A percentile compares a stretch with the other conserved stretches of the same genome.
Evolutionary conservation across 139 green algal species (phyloP).

Genomic region (Micromonas pusilla): DNA sequence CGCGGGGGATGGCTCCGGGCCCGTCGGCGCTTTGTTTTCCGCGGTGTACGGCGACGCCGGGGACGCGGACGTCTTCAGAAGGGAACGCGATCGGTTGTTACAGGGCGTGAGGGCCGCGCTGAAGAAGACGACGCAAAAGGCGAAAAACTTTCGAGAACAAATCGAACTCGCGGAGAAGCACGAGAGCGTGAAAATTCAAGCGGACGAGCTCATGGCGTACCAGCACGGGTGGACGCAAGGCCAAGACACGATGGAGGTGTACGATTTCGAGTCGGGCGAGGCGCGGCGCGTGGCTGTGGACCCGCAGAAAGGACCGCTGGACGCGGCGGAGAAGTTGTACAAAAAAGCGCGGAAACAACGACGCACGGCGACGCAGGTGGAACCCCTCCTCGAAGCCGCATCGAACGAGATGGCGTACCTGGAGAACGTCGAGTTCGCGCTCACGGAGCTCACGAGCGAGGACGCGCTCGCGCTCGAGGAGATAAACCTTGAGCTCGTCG

Average conservation of each 20-base stretch:
- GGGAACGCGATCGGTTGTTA: background rate
- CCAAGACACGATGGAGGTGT: background rate
- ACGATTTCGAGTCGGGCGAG: slow-evolving; percentile 23
- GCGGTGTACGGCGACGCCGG: background rate
- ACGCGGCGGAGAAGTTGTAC: slow-evolving; percentile 18
- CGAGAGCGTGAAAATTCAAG: background rate
- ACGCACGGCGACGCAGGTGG: background rate
- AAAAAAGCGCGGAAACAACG: slow-evolving; percentile 20
- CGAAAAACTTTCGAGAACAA: slow-evolving; percentile 5
- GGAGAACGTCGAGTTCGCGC: background rate
- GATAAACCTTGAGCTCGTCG: slow-evolving; percentile 7
- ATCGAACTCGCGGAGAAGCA: background rate
- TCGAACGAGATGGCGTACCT: background rate
- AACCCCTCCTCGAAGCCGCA: background rate
- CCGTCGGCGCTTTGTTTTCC: background rate
- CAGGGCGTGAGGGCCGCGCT: background rate
- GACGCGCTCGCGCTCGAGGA: slow-evolving; percentile 9
- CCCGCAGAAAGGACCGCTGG: slow-evolving; percentile 2
- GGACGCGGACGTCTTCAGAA: background rate
- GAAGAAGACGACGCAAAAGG: background rate
- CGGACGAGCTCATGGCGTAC: slow-evolving; percentile 25
- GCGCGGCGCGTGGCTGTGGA: background rate
- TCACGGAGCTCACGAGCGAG: background rate
- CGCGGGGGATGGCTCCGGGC: background rate
- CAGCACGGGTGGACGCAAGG: background rate